A percentile compares a stretch with the other conserved stretches of the same genome.
phyloP scores from a whole-genome alignment of 208 protist genomes.

The Crithidia sp. region DNA sequence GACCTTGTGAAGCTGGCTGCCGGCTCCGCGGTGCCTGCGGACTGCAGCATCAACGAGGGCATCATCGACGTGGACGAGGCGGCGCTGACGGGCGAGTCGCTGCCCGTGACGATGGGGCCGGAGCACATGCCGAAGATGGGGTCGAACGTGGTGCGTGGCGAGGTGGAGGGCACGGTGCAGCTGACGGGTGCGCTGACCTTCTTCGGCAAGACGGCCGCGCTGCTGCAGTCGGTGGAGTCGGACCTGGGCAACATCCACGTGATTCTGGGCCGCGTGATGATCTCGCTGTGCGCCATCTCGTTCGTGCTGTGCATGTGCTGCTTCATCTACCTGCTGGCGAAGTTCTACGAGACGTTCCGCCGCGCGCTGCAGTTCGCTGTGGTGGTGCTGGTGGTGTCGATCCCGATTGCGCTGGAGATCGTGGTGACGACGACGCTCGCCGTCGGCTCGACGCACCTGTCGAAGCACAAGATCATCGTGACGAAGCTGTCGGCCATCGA shows the following conservation, averaged over 20 bases:
- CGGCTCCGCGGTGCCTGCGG: slow-evolving; percentile 93
- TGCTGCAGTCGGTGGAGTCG: slow-evolving; percentile 86
- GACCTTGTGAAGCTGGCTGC: slow-evolving; percentile 92
- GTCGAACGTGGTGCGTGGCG: slow-evolving; percentile 83
- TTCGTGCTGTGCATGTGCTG: slow-evolving; percentile 72
- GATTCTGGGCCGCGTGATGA: slow-evolving; percentile 74
- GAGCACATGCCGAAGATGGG: slow-evolving; percentile 94
- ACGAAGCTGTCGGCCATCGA: slow-evolving; percentile 94
- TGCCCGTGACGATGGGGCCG: slow-evolving; percentile 90
- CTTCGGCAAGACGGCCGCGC: slow-evolving; percentile 92
- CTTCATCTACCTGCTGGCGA: slow-evolving; percentile 81
- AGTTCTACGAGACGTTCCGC: slow-evolving; percentile 70
- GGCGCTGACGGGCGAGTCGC: slow-evolving; percentile 95
- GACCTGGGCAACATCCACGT: slow-evolving; percentile 79
- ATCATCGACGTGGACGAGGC: slow-evolving; percentile 95
- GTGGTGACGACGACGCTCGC: slow-evolving; percentile 90
- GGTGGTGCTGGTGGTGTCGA: slow-evolving; percentile 93
- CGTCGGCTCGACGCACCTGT: slow-evolving; percentile 91
- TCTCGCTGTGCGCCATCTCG: slow-evolving; percentile 62
- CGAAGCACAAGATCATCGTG: slow-evolving; percentile 94
- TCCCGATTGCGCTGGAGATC: slow-evolving; percentile 89
- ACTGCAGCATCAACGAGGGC: slow-evolving; percentile 89
- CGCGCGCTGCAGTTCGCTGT: slow-evolving; percentile 77
- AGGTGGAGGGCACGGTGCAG: slow-evolving; percentile 80
- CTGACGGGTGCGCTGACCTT: slow-evolving; percentile 93